Evolutionary conservation across 345 rosid genomes (phyloP).

Genomic region (Linum tenue): DNA sequence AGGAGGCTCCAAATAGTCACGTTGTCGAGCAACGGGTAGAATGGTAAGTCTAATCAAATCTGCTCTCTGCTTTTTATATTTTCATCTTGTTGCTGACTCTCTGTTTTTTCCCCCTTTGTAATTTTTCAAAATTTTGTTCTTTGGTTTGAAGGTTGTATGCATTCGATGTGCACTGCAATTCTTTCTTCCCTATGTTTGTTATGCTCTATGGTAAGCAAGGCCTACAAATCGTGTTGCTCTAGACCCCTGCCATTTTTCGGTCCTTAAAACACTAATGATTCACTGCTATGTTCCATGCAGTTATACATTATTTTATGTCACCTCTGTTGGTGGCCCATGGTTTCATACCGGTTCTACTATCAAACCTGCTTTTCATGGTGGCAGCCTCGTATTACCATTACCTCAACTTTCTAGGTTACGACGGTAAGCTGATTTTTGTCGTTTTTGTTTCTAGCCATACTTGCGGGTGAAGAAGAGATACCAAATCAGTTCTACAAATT

Average conservation of each 20-base stretch:
- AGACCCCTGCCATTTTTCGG: background rate
- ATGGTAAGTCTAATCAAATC: constrained; percentile 56
- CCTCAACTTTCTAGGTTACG: constrained; percentile 96
- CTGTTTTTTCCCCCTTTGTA: background rate
- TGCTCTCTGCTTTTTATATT: constrained; percentile 5
- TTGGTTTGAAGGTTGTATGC: constrained; percentile 72
- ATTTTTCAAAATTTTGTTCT: constrained; percentile 1
- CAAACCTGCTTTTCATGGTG: constrained; percentile 90
- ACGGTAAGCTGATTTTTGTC: constrained; percentile 43
- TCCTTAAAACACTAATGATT: constrained; percentile 7
- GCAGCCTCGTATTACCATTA: constrained; percentile 92
- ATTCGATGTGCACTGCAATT: constrained; percentile 99
- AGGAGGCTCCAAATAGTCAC: constrained; percentile 94
- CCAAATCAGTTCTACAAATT: background rate
- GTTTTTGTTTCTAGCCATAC: background rate
- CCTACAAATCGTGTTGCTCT: constrained; percentile 1
- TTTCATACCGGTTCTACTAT: constrained; percentile 68
- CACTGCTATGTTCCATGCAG: constrained; percentile 36
- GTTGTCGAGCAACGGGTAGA: constrained; percentile 98
- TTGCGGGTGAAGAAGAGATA: background rate
- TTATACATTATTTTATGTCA: constrained; percentile 81
- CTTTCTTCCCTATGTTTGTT: constrained; percentile 96
- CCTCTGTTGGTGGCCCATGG: constrained; percentile 87
- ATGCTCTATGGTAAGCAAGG: constrained; percentile 69
- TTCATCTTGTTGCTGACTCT: constrained; percentile 6